Conservation (phyloP, 371 early-diverging fungal species). For the Chytridiales sp. region DNA sequence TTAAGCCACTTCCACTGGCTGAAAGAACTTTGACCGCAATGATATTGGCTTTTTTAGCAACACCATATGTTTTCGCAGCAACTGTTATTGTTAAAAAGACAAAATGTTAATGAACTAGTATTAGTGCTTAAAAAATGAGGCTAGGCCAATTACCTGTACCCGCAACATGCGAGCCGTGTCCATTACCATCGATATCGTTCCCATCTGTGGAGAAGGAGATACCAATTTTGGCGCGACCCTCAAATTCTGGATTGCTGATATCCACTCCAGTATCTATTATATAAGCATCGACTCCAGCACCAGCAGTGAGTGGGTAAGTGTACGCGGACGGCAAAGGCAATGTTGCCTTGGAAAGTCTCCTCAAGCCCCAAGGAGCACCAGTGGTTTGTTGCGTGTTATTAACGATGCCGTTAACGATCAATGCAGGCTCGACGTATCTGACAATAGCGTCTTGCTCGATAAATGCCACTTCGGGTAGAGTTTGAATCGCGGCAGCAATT, state of each 20-base stretch:
- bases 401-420: conserved; percentile 6
- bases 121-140: conserved; percentile 25
- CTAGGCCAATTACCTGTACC: neutral
- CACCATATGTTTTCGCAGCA: conserved; percentile 58
- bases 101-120: conserved; percentile 62
- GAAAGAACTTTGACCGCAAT: conserved; percentile 68
- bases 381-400: too few relatives aligned
- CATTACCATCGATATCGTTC: conserved; percentile 18
- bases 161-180: conserved; percentile 17
- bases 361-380: conserved; percentile 4
- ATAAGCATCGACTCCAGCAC: conserved; percentile 19
- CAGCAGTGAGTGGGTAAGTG: neutral
- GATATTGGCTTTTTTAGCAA: conserved; percentile 64
- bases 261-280: conserved; percentile 35
- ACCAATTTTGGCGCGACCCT: conserved; percentile 15
- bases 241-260: conserved; percentile 13
- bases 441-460: conserved; percentile 29
- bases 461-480: conserved; percentile 19
- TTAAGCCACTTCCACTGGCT: conserved; percentile 33
- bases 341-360: neutral
- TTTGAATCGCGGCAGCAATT: conserved; percentile 12
- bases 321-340: neutral
- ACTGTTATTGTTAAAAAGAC: conserved; percentile 61
- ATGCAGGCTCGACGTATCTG: too few relatives aligned
- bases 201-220: conserved; percentile 10